Percentiles rank a stretch among this genome's conserved stretches.
Conservation (phyloP, 2,329 filamentous ascomycete species). For the Clarireedia homoeocarpa region DNA sequence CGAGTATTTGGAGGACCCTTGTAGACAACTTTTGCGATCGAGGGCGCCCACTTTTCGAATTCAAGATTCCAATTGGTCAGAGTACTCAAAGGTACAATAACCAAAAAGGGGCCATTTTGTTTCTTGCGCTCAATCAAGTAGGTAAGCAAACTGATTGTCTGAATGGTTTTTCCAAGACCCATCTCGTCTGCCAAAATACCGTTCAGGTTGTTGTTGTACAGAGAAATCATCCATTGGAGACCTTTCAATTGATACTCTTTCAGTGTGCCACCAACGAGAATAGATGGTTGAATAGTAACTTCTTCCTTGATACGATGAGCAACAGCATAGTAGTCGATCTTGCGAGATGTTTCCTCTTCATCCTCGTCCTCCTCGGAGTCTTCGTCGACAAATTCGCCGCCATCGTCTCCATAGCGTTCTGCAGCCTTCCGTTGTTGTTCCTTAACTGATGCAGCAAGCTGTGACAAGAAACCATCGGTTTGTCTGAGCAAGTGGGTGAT, state of each 20-base stretch:
- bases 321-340: slow-evolving; percentile 98
- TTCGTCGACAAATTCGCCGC: slow-evolving; percentile 35
- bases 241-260: slow-evolving; percentile 99
- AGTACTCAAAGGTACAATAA: slow-evolving; percentile 94
- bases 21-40: slow-evolving; percentile 82
- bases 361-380: slow-evolving; percentile 65
- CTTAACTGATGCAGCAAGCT: slow-evolving; percentile 90
- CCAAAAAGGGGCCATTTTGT: slow-evolving; percentile 85
- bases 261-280: slow-evolving; percentile 82
- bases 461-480: slow-evolving; percentile 94
- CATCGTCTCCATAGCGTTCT: slow-evolving; percentile 67
- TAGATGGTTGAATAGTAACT: slow-evolving; percentile 71
- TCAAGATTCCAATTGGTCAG: slow-evolving; percentile 98
- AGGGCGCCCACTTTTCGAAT: slow-evolving; percentile 97
- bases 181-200: slow-evolving; percentile 98
- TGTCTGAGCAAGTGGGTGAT: slow-evolving; percentile 95
- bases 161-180: slow-evolving; percentile 99
- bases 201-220: slow-evolving; percentile 99
- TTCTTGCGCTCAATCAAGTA: slow-evolving; percentile 95
- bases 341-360: slow-evolving; percentile 59
- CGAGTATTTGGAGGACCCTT: slow-evolving; percentile 86
- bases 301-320: slow-evolving; percentile 94
- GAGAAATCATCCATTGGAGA: slow-evolving; percentile 98
- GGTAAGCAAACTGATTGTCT: slow-evolving; percentile 95
- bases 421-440: slow-evolving; percentile 80